Conservation (phyloP, 2,329 filamentous ascomycete species). For the Trichoderma sp. region DNA sequence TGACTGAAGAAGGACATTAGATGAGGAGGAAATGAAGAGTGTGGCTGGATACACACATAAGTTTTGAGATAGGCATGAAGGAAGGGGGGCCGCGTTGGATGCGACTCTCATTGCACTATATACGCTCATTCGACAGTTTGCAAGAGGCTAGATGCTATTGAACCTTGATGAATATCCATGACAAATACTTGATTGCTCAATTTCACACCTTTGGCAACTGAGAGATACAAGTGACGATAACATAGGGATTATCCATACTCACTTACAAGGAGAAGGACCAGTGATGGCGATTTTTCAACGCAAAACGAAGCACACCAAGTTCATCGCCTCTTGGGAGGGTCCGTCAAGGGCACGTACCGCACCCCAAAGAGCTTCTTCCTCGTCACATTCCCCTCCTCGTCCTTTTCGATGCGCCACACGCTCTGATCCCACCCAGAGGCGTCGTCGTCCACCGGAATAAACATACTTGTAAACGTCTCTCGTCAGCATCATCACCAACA, state of each 20-base stretch:
- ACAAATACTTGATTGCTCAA: neutral
- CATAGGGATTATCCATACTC: neutral
- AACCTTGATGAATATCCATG: neutral
- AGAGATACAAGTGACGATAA: neutral
- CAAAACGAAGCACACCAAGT: neutral
- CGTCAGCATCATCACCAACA: neutral
- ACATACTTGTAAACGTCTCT: conserved; percentile 54
- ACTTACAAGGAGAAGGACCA: neutral
- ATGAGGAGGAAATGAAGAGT: neutral
- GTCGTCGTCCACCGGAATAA: conserved; percentile 72
- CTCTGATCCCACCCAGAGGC: conserved; percentile 56
- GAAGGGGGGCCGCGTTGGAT: neutral
- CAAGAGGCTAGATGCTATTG: neutral
- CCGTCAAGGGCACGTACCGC: conserved; percentile 75
- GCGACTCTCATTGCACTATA: neutral
- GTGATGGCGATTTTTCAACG: neutral
- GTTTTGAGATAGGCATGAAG: conserved; percentile 6
- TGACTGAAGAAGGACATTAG: too few species aligned
- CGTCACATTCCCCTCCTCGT: conserved; percentile 61
- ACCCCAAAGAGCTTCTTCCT: conserved; percentile 69
- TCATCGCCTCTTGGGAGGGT: conserved; percentile 54
- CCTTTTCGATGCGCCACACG: conserved; percentile 76
- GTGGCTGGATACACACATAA: neutral
- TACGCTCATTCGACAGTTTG: neutral
- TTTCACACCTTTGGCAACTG: neutral